Evolutionary conservation across 192 early-diverging fungal species (phyloP).

Genomic region (Coemansia sp.): DNA sequence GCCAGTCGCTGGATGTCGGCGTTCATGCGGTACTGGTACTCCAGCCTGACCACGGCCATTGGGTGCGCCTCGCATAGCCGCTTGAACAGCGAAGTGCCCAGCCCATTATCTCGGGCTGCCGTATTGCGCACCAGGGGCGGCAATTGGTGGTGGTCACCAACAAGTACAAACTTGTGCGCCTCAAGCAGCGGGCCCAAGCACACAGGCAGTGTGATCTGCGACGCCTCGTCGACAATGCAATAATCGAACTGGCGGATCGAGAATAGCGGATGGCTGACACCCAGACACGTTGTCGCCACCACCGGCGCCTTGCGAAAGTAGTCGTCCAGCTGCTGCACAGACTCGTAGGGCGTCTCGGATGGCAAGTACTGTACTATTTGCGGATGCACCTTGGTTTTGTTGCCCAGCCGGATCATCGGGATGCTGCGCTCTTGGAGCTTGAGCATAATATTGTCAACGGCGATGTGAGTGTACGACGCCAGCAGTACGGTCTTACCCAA

Average conservation of each 20-base stretch:
- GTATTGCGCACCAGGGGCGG: constrained; percentile 79
- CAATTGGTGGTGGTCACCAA: constrained; percentile 96
- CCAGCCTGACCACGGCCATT: constrained; percentile 68
- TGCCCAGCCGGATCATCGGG: constrained; percentile 80
- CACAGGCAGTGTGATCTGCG: constrained; percentile 90
- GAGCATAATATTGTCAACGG: constrained; percentile 90
- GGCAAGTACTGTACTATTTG: constrained; percentile 43
- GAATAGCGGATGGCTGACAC: constrained; percentile 80
- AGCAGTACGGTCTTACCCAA: constrained; percentile 79
- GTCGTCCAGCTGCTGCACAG: constrained; percentile 62
- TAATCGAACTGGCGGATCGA: constrained; percentile 83
- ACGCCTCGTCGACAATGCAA: constrained; percentile 96
- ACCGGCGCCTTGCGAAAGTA: constrained; percentile 67
- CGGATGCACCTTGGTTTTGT: constrained; percentile 62
- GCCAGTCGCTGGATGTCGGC: constrained; percentile 84
- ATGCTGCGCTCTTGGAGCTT: constrained; percentile 71
- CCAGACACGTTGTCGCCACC: constrained; percentile 89
- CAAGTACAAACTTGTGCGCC: constrained; percentile 85
- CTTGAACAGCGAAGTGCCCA: constrained; percentile 77
- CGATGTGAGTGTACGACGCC: constrained; percentile 90
- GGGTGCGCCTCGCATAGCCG: constrained; percentile 83
- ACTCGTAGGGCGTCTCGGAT: constrained; percentile 47
- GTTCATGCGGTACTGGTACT: constrained; percentile 95
- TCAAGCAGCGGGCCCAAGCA: constrained; percentile 87
- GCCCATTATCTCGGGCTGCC: constrained; percentile 33